These are phyloP conservation scores for Heliocybe sulcata DNA, from an alignment of 1,284 basidiomycete genomes.

Conservation along the genomic window DNA sequence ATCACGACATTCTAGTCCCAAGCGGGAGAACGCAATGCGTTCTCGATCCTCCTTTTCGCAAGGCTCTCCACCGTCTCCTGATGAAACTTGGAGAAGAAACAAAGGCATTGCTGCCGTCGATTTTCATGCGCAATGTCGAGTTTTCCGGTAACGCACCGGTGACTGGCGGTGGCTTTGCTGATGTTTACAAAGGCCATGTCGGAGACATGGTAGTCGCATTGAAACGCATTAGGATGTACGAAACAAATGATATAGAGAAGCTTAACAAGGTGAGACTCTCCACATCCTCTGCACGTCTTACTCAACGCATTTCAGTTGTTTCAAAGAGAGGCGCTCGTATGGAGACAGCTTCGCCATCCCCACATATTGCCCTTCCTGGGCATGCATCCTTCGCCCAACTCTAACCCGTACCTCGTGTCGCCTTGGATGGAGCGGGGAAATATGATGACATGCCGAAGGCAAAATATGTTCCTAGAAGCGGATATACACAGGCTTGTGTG, in stretches of 20 bases:
- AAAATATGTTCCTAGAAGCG: neutral
- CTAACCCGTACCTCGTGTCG: neutral
- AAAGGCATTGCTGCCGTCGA: neutral
- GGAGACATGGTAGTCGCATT: neutral
- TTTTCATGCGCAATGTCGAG: neutral
- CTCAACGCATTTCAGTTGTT: neutral
- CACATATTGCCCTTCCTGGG: conserved; percentile 2
- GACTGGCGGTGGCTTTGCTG: neutral
- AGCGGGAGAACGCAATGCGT: neutral
- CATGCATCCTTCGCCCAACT: neutral
- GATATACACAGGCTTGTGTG: neutral
- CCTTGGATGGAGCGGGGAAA: conserved; percentile 2
- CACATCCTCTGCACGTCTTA: too few species aligned
- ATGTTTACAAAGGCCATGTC: neutral
- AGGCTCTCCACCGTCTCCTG: neutral
- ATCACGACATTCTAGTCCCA: neutral
- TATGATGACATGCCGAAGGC: neutral
- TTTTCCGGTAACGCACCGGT: neutral
- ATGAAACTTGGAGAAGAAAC: neutral
- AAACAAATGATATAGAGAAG: neutral
- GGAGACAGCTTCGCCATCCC: conserved; percentile 5
- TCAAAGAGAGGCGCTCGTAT: neutral
- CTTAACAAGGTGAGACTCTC: neutral
- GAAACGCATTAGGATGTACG: neutral
- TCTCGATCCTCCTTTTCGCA: neutral